These are phyloP conservation scores for Phaeosphaeria sp. DNA, from an alignment of 2,329 filamentous ascomycete genomes.

Conservation along the genomic window DNA sequence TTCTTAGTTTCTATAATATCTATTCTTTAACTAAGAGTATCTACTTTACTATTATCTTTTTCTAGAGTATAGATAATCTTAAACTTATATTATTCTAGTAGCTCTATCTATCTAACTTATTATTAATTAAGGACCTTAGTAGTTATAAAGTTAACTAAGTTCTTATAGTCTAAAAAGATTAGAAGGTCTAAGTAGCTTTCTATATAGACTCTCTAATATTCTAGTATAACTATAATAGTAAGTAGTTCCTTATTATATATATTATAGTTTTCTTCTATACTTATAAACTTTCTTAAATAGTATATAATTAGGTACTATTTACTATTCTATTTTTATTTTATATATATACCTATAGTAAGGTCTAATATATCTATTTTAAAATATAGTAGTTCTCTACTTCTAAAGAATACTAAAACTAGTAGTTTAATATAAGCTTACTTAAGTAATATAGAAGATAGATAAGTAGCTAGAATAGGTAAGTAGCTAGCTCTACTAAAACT, in stretches of 20 bases:
- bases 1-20: no score
- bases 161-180: slow-evolving; percentile 5
- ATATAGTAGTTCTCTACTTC: neutral
- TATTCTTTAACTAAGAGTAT: no score
- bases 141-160: slow-evolving; percentile 3
- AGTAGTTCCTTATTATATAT: slow-evolving; percentile 7
- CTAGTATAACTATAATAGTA: slow-evolving; percentile 1
- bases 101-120: slow-evolving; percentile 1
- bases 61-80: slow-evolving; percentile 5
- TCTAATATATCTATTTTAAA: slow-evolving; percentile 6
- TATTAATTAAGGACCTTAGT: slow-evolving; percentile 1
- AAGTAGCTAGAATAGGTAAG: no score
- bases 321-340: neutral
- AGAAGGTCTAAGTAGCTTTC: slow-evolving; percentile 2
- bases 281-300: slow-evolving; percentile 3
- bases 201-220: slow-evolving; percentile 5
- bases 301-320: slow-evolving; percentile 9
- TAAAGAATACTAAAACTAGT: slow-evolving; percentile 2
- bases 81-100: slow-evolving; percentile 5
- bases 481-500: no score
- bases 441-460: no score
- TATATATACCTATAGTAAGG: neutral
- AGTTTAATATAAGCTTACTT: neutral
- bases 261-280: slow-evolving; percentile 5
- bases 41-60: slow-evolving; percentile 11